These are phyloP conservation scores for Collybia sp. DNA, from an alignment of 768 basidiomycete species.

Conservation along the genomic window DNA sequence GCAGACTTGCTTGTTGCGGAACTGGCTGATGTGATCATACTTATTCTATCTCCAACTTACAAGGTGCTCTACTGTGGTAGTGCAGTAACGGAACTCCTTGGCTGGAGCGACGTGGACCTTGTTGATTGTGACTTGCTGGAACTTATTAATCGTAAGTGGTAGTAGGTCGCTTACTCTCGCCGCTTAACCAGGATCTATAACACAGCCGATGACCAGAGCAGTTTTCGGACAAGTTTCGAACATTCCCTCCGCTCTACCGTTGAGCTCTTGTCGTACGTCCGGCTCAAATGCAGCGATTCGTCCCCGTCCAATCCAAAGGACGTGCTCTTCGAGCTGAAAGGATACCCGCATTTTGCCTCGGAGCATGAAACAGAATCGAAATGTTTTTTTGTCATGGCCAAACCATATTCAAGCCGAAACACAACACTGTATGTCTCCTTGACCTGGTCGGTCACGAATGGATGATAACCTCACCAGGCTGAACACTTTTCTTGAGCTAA, in stretches of 20 bases:
- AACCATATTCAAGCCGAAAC: constrained; percentile 74
- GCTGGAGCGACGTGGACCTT: constrained; percentile 73
- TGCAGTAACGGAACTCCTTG: constrained; percentile 66
- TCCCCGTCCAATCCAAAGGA: constrained; percentile 28
- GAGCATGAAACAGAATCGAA: constrained; percentile 33
- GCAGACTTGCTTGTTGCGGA: constrained; percentile 75
- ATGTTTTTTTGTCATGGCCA: constrained; percentile 73
- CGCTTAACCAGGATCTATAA: constrained; percentile 6
- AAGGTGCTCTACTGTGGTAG: constrained; percentile 68
- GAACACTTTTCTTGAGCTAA: constrained; percentile 75
- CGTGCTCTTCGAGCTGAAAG: constrained; percentile 68
- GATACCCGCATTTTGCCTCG: constrained; percentile 49
- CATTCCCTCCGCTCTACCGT: constrained; percentile 43
- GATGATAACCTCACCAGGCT: constrained; percentile 39
- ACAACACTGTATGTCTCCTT: constrained; percentile 49
- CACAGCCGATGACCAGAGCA: constrained; percentile 53
- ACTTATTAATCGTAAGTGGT: constrained; percentile 57
- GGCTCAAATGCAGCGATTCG: constrained; percentile 45
- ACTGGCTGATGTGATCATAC: constrained; percentile 65
- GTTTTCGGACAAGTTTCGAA: constrained; percentile 54
- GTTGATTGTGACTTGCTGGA: constrained; percentile 63
- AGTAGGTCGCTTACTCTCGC: background rate
- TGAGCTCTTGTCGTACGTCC: constrained; percentile 56
- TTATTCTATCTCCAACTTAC: constrained; percentile 61
- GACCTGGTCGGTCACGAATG: background rate